Conservation (phyloP, 139 green algal species). For the Choricystis sp. region DNA sequence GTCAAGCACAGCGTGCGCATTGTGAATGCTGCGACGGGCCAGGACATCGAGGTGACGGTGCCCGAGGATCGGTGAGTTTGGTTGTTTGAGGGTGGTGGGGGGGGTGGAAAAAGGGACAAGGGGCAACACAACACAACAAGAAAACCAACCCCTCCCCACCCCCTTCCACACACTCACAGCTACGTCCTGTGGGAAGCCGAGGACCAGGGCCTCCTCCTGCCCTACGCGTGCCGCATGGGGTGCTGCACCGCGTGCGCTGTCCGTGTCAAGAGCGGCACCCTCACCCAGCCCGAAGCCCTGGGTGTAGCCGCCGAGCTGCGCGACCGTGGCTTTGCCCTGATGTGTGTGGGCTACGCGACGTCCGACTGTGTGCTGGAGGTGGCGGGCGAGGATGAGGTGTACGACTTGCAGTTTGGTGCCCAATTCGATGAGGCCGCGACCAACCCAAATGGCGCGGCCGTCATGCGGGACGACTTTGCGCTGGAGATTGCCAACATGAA, state of each 20-base stretch:
- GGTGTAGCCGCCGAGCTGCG: constrained; percentile 39
- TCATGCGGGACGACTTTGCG: constrained; percentile 82
- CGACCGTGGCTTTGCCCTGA: constrained; percentile 77
- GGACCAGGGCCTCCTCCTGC: constrained; percentile 74
- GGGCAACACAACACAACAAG: not conserved
- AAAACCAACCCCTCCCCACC: not conserved
- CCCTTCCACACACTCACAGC: constrained; percentile 27
- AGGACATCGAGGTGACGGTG: constrained; percentile 68
- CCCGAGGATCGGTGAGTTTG: constrained; percentile 72
- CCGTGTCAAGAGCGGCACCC: constrained; percentile 44
- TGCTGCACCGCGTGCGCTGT: constrained; percentile 96
- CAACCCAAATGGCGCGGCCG: constrained; percentile 29
- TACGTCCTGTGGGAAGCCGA: constrained; percentile 93
- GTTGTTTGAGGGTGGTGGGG: not conserved
- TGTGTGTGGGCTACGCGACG: constrained; percentile 77
- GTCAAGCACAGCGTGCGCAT: constrained; percentile 62
- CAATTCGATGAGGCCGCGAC: constrained; percentile 53
- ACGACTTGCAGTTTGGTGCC: constrained; percentile 87
- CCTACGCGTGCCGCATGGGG: constrained; percentile 90
- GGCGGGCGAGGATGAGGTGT: constrained; percentile 89
- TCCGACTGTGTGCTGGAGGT: constrained; percentile 65
- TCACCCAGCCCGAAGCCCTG: constrained; percentile 39
- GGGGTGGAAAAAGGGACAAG: not conserved
- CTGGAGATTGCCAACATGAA: constrained; percentile 72
- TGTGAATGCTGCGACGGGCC: constrained; percentile 42